These are phyloP conservation scores for Ophiognomonia clavigignenti-juglandacearum DNA, from an alignment of 2,329 filamentous ascomycete species.

Conservation along the genomic window DNA sequence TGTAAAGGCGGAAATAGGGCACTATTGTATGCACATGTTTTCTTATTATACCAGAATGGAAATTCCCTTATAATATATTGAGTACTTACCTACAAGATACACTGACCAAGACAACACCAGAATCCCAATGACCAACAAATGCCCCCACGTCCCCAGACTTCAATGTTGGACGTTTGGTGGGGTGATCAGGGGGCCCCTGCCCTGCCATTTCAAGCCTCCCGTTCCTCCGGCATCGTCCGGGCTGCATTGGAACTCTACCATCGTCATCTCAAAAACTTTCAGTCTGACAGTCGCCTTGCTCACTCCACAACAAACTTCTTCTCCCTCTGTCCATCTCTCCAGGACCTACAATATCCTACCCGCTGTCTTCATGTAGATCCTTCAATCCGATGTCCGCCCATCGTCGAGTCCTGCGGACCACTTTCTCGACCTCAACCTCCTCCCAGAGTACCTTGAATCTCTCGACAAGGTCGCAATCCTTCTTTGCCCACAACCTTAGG, in stretches of 20 bases:
- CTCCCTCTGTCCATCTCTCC: too few species aligned
- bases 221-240: not conserved
- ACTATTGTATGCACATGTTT: too few species aligned
- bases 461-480: constrained; percentile 20
- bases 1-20: too few species aligned
- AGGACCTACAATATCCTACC: not conserved
- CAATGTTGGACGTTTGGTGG: too few species aligned
- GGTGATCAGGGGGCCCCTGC: constrained; percentile 2
- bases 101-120: too few species aligned
- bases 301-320: too few species aligned
- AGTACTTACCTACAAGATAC: too few species aligned
- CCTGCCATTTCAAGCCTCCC: not conserved
- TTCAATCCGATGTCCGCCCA: constrained; percentile 30
- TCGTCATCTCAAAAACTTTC: not conserved
- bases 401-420: constrained; percentile 26
- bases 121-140: too few species aligned
- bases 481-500: constrained; percentile 11
- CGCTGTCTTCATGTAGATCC: constrained; percentile 18
- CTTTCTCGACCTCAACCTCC: constrained; percentile 17
- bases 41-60: too few species aligned
- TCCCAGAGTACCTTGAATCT: constrained; percentile 22
- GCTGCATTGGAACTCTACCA: not conserved
- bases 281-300: too few species aligned
- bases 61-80: too few species aligned
- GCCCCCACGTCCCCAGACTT: too few species aligned